phyloP scores from a whole-genome alignment of 495 filamentous ascomycete species.

The Lasiosphaeriaceae sp. region DNA sequence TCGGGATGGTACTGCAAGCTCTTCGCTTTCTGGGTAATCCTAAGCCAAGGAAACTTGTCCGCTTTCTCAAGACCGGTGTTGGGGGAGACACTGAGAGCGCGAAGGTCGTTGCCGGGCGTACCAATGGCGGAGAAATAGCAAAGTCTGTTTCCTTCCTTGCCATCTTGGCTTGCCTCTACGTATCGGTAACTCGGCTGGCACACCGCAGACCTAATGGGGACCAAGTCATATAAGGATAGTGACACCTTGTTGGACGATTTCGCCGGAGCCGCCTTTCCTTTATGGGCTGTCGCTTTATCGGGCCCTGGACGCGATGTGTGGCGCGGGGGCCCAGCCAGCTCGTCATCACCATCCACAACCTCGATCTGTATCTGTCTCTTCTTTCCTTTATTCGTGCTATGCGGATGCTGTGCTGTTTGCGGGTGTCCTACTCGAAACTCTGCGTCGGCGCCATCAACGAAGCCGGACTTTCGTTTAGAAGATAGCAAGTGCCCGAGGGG shows the following conservation, averaged over 20 bases:
- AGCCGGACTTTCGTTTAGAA: too few species aligned
- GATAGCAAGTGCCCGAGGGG: neutral
- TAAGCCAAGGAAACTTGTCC: conserved; percentile 17
- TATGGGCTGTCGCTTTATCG: neutral
- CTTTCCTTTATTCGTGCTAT: neutral
- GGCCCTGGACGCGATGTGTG: too few species aligned
- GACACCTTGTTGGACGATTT: neutral
- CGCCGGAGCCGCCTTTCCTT: conserved; percentile 8
- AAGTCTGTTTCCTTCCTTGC: neutral
- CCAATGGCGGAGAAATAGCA: conserved; percentile 4
- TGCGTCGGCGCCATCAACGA: conserved; percentile 15
- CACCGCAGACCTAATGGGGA: conserved; percentile 8
- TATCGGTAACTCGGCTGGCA: conserved; percentile 15
- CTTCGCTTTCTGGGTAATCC: conserved; percentile 10
- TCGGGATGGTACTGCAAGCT: conserved; percentile 6
- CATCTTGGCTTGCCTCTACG: neutral
- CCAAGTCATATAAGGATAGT: neutral
- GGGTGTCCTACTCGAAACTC: neutral
- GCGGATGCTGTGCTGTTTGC: neutral
- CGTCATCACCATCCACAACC: too few species aligned
- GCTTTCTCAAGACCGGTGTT: too few species aligned
- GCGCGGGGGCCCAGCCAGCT: too few species aligned
- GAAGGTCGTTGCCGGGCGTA: conserved; percentile 7
- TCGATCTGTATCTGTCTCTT: too few species aligned
- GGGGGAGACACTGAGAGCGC: conserved; percentile 6